A percentile compares a stretch with the other conserved stretches of the same genome.
phyloP scores from a whole-genome alignment of 176 grass and related monocot species.

The Aegilops sharonensis region DNA sequence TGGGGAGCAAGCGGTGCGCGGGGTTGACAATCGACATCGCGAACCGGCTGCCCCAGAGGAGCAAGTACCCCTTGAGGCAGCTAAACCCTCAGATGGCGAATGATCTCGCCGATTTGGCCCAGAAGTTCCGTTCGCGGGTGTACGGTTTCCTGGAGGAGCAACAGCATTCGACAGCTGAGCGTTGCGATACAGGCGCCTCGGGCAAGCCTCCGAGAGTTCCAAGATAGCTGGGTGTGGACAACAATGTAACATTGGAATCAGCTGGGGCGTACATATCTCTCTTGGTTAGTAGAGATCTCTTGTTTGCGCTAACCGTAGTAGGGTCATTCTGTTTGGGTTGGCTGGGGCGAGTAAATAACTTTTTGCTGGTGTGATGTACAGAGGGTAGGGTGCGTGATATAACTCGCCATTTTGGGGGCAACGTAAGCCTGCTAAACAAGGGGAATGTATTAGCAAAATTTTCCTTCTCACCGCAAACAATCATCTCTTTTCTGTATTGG shows the following conservation, averaged over 20 bases:
- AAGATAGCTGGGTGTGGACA: neutral
- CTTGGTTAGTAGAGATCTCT: too few relatives aligned
- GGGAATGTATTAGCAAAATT: neutral
- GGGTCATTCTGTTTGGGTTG: neutral
- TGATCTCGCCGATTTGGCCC: conserved; percentile 62
- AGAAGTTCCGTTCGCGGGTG: conserved; percentile 53
- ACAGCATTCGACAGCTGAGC: conserved; percentile 19
- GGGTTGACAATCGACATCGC: conserved; percentile 67
- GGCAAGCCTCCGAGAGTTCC: conserved; percentile 32
- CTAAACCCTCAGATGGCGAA: conserved; percentile 42
- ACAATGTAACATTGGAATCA: neutral
- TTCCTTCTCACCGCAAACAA: neutral
- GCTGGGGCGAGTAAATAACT: conserved; percentile 37
- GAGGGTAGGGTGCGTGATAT: neutral
- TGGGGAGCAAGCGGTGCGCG: conserved; percentile 40
- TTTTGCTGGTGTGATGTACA: conserved; percentile 36
- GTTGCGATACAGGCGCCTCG: conserved; percentile 9
- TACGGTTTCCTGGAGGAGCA: conserved; percentile 63
- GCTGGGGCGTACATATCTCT: too few relatives aligned
- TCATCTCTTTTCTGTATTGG: too few relatives aligned
- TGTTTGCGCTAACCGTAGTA: neutral
- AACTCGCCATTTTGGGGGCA: conserved; percentile 46
- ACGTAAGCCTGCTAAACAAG: neutral
- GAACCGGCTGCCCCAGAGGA: conserved; percentile 54
- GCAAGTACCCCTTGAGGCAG: neutral